These are phyloP conservation scores for Skeletonema marinoi DNA, from an alignment of 108 stramenopile species.

Conservation along the genomic window DNA sequence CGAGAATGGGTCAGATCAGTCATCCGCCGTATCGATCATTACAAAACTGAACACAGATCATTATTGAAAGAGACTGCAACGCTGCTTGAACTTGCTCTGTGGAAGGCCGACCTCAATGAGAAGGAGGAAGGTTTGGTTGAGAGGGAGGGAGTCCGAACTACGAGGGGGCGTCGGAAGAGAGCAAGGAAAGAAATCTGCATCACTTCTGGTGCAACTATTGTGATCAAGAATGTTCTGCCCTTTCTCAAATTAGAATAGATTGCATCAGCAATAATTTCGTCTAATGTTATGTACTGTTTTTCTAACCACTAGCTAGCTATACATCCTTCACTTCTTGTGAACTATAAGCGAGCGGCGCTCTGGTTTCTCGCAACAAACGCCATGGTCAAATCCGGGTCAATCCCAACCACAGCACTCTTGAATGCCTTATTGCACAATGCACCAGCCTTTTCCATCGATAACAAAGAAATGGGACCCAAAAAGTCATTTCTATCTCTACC, in stretches of 20 bases:
- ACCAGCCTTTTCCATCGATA: conserved; percentile 59
- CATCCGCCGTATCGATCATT: background rate
- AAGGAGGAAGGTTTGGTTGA: background rate
- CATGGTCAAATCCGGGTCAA: conserved; percentile 73
- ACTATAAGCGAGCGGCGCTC: conserved; percentile 18
- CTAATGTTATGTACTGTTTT: background rate
- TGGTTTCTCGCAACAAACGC: conserved; percentile 74
- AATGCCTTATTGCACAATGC: conserved; percentile 50
- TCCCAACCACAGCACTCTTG: conserved; percentile 56
- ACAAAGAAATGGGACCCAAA: conserved; percentile 56
- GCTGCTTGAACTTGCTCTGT: background rate
- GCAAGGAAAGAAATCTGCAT: background rate
- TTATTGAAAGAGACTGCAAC: background rate
- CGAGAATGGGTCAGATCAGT: background rate
- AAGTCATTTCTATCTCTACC: conserved; percentile 75
- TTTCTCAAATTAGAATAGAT: background rate
- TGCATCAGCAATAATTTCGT: background rate
- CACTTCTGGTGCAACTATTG: background rate
- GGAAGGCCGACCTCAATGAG: background rate
- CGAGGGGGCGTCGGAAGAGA: background rate
- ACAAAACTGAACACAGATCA: background rate
- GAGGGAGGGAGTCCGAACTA: background rate
- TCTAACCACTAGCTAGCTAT: background rate
- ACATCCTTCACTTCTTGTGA: background rate
- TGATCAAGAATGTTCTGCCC: background rate